Evolutionary conservation across 192 early-diverging fungal species (phyloP), one percentile per base, ranked within the genome.

Genomic region (Coemansia sp.): DNA sequence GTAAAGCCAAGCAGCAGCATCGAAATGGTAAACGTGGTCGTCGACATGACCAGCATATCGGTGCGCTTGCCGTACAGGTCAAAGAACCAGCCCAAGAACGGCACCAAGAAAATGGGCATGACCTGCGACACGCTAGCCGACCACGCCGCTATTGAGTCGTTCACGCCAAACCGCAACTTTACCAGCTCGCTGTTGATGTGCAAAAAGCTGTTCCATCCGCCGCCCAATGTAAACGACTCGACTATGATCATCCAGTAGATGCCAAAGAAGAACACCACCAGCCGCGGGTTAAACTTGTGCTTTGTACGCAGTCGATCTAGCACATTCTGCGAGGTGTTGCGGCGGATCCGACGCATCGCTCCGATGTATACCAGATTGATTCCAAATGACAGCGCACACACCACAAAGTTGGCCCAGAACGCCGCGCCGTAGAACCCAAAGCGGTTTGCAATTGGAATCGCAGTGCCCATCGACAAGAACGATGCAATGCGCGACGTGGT

Each of bases 181-280:
- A 92, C 78, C 34, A 91, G 85, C 70, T 92, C 88, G 58, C 87
- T 87, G 61, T 85, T 85, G 20, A 89, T 87, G 57, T 87, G 85
- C 52, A 89, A 68, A 53, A 88, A 89, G 71, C 82, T 84, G 50
- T 79, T 85, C 87, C 88, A 89, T 7, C 72, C 83, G 60, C 83
- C 82, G 26, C 88, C 86, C 26, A 89, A 52, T 4, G 81, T 67
- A 31, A 89, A 86, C 55, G 85, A 84, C 71, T 85, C 80, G 25
- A 74, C 31, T 10, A 83, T 75, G 37, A 88, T 71, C 53, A 88
- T 53, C 88, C 88, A 89, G 70, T 82, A 88, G 9, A 84, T 72
- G 20, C 78, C 74, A 52, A 87, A 87, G 20, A 89, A 66, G 46
- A 83, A 74, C 46, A 87, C 55, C 7, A 89, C 61, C 50, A 83